A percentile compares a stretch with the other conserved stretches of the same genome.
phyloP scores from a whole-genome alignment of 2,329 filamentous ascomycete genomes.

The Arthrocladium fulminans region DNA sequence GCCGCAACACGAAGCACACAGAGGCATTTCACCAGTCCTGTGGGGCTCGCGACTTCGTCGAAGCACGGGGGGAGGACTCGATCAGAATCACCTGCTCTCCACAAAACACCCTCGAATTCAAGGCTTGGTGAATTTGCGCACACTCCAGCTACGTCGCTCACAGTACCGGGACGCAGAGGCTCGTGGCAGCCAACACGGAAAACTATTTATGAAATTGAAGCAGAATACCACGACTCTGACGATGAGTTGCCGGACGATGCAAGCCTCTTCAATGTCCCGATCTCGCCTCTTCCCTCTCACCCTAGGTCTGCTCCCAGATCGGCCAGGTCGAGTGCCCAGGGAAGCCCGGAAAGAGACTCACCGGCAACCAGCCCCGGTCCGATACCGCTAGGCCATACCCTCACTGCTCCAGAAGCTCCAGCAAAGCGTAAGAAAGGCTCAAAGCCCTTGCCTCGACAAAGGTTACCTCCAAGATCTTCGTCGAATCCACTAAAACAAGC shows the following conservation, averaged over 20 bases:
- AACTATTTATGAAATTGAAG: conserved; percentile 40
- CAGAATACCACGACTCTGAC: conserved; percentile 43
- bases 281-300: conserved; percentile 37
- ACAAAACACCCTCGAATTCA: conserved; percentile 1
- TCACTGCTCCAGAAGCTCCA: conserved; percentile 22
- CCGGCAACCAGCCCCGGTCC: conserved; percentile 28
- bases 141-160: conserved; percentile 13
- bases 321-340: conserved; percentile 29
- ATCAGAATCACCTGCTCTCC: conserved; percentile 5
- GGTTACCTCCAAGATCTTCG: conserved; percentile 13
- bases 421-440: conserved; percentile 24
- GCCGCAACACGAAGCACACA: neutral
- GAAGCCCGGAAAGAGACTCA: conserved; percentile 32
- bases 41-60: neutral
- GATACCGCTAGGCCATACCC: conserved; percentile 35
- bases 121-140: conserved; percentile 15
- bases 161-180: conserved; percentile 25
- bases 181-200: conserved; percentile 37
- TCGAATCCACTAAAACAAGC: conserved; percentile 11
- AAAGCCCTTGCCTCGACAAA: conserved; percentile 17
- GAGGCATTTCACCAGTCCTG: neutral
- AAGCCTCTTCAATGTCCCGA: conserved; percentile 43
- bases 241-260: conserved; percentile 44
- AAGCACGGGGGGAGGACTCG: neutral
- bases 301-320: conserved; percentile 27